Evolutionary conservation across 2,329 filamentous ascomycete species (phyloP), one percentile per base, ranked within the genome.

Genomic region (Colletotrichum coccodes): DNA sequence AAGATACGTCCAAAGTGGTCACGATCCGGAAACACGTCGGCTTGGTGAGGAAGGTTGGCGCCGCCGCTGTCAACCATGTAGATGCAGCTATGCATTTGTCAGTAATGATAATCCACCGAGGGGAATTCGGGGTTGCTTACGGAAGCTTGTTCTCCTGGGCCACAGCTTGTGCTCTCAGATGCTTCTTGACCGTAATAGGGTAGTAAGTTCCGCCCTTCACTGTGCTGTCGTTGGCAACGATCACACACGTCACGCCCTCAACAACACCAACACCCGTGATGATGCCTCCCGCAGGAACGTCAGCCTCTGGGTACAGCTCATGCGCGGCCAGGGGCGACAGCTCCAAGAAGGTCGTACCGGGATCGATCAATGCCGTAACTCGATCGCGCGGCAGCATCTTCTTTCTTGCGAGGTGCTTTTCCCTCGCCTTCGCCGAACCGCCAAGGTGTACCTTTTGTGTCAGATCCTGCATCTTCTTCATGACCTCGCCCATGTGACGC

Each of bases 201-300:
- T 95, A 98, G 82, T 99, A 99, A 2, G 95, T 97, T 28, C 95
- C 95, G 60, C 95, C 95, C 83, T 98, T 99, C 76, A 98, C 95
- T 21, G 95, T 98, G 83, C 94, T 97, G 79, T 98, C 95, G 78
- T 98, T 98, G 66, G 94, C 95, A 57, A 98, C 93, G 74, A 98
- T 93, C 83, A 98, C 92, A 79, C 95, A 98, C 46, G 91, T 92
- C 30, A 97, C 94, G 16, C 95, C 95, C 78, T 96, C 92, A 30
- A 99, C 93, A 2, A 92, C 92, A 3, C 95, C 95, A 60, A 98
- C 90, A 1, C 95, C 96, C 0, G 96, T 97, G 68, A 99, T 94
- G 73, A 99, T 96, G 7, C 94, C 95, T 30, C 92, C 96, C 0
- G 94, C 92, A 0, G 95, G 94, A 2, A 98, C 92, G 18, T 97